Conservation (phyloP, 2,329 filamentous ascomycete genomes). For the Cercospora berteroae region DNA sequence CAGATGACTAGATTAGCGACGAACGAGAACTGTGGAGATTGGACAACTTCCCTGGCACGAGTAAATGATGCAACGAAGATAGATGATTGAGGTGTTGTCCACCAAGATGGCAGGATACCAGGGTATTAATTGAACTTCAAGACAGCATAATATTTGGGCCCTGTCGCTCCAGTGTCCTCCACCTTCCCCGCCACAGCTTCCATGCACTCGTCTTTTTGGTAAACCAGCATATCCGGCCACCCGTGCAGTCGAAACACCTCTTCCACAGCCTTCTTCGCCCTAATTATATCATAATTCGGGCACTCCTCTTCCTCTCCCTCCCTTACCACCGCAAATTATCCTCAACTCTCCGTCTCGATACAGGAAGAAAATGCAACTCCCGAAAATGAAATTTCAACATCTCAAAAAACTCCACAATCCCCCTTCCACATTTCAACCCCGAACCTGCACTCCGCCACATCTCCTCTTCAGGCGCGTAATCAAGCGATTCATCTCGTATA, state of each 20-base stretch:
- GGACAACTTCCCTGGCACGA: neutral
- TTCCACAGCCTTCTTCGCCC: neutral
- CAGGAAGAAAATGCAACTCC: neutral
- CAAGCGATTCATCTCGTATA: neutral
- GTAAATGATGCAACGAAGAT: neutral
- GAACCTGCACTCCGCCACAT: neutral
- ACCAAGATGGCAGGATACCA: neutral
- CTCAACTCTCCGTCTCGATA: neutral
- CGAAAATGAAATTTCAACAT: neutral
- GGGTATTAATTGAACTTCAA: neutral
- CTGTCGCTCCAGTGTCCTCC: neutral
- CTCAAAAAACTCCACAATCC: neutral
- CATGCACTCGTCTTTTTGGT: neutral
- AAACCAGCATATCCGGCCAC: neutral
- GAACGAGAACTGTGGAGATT: neutral
- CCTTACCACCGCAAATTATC: neutral
- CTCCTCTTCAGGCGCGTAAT: neutral
- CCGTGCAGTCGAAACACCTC: neutral
- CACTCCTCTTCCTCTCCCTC: neutral
- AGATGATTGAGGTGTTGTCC: neutral
- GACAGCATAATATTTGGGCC: neutral
- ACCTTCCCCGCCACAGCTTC: neutral
- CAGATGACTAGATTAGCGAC: conserved; percentile 64
- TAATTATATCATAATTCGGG: too few species aligned
- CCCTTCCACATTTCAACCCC: neutral